Evolutionary conservation across 169 alveolate species (phyloP).

Genomic region (Amoebophrya sp.): DNA sequence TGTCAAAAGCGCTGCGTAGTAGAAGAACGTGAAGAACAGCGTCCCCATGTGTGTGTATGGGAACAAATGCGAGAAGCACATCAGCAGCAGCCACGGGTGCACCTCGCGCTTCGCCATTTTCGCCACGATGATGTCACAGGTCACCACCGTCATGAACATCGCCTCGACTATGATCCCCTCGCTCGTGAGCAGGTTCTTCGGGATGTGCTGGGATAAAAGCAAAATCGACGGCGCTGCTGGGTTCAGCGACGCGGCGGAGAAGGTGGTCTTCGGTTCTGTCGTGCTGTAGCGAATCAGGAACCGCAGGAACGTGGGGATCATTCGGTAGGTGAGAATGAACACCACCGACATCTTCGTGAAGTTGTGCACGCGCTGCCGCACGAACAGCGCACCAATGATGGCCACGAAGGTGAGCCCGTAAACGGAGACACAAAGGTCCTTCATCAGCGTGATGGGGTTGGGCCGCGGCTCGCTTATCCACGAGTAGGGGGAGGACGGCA

Average conservation of each 20-base stretch:
- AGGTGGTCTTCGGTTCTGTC: no score
- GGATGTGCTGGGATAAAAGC: neutral
- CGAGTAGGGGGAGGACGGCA: neutral
- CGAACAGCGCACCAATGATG: neutral
- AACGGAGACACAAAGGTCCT: neutral
- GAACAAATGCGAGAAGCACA: neutral
- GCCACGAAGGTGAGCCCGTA: neutral
- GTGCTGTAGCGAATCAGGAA: neutral
- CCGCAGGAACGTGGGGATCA: neutral
- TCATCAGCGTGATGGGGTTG: neutral
- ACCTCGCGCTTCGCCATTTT: constrained; percentile 8
- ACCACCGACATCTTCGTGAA: neutral
- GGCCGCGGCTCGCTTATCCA: neutral
- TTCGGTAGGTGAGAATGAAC: neutral
- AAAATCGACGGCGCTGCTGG: neutral
- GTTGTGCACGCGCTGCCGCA: neutral
- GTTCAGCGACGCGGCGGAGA: no score
- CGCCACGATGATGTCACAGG: neutral
- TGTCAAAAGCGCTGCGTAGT: neutral
- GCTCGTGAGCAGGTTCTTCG: neutral
- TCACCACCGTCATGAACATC: neutral
- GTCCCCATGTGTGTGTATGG: neutral
- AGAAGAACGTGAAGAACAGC: neutral
- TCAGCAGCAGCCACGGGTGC: constrained; percentile 6
- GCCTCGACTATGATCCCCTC: neutral